Base-by-base conservation (phyloP, 129 eudicot genomes). In the Pseudognaphalium luteoalbum region DNA sequence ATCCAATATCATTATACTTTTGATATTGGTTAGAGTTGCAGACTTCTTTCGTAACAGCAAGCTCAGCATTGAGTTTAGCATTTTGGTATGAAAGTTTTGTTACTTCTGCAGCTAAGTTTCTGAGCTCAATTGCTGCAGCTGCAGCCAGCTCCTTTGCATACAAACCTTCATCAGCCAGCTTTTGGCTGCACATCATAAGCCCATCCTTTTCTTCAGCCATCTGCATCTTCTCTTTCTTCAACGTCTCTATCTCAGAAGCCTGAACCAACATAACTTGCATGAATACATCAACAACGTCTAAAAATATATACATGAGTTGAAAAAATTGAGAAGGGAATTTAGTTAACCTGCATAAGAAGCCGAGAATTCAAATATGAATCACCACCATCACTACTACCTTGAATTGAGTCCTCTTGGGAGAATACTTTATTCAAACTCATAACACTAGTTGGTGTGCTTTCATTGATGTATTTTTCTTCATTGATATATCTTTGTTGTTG, bases 91-190 rank as follows among this genome's bases (percentile, higher is more conserved):
- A 87, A 47, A 93, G 95, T 52, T 86, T 93, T 8, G 95, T 93
- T 64, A 93, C 92, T 83, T 93, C 98, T 62, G 87, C 95, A 60
- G 98, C 93, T 76, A 93, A 78, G 81, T 90, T 86, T 67, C 89
- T 85, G 64, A 93, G 92, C 92, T 93, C 96, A 69, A 83, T 79
- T 41, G 98, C 98, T 76, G 98, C 98, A 79, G 98, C 98, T n/a
- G 98, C 86, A 44, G 98, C 98, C 58, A 93, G 84, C 75, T 93
- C 96, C 72, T 90, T 93, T 3, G 98, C 98, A 64, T 88, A 90
- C 21, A 91, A 83, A 75, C 97, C 92, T 83, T 93, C 96, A 79
- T 93, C 92, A 14, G 92, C 85, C 64, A 90, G 81, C 76, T 90
- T 93, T 76, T 90, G 92, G 82, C 88, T 88, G 64, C 90, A 92